Evolutionary conservation across 2,329 filamentous ascomycete genomes (phyloP).

Genomic region (Drechmeria coniospora): DNA sequence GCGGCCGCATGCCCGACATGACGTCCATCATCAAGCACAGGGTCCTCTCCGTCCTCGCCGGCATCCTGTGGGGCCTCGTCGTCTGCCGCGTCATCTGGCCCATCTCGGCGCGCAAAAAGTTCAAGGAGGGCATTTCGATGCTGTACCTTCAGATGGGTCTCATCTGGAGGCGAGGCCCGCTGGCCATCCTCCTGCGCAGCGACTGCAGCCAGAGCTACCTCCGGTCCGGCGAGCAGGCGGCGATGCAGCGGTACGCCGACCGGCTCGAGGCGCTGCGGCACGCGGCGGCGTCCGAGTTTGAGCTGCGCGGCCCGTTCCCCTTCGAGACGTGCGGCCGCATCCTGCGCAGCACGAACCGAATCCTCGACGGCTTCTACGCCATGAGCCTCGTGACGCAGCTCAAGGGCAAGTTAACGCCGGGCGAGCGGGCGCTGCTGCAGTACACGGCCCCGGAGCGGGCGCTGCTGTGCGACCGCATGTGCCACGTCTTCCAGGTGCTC

Average conservation of each 20-base stretch:
- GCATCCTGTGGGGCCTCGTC: slow-evolving; percentile 76
- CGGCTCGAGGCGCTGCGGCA: slow-evolving; percentile 55
- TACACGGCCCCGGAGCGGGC: slow-evolving; percentile 66
- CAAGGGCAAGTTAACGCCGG: slow-evolving; percentile 54
- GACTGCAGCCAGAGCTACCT: slow-evolving; percentile 51
- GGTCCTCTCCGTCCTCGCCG: slow-evolving; percentile 64
- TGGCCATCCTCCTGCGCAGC: slow-evolving; percentile 54
- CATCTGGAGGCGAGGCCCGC: slow-evolving; percentile 80
- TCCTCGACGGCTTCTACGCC: slow-evolving; percentile 79
- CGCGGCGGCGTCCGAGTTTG: slow-evolving; percentile 63
- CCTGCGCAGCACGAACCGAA: slow-evolving; percentile 57
- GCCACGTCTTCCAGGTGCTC: slow-evolving; percentile 66
- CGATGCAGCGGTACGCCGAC: slow-evolving; percentile 58
- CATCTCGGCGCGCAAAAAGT: slow-evolving; percentile 67
- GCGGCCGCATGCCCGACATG: slow-evolving; percentile 64
- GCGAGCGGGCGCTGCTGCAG: slow-evolving; percentile 60
- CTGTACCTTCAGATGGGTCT: slow-evolving; percentile 83
- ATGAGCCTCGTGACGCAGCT: slow-evolving; percentile 83
- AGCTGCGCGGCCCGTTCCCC: slow-evolving; percentile 69
- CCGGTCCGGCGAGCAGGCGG: slow-evolving; percentile 66
- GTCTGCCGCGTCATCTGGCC: slow-evolving; percentile 80
- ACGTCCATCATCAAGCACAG: slow-evolving; percentile 71
- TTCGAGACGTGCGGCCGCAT: slow-evolving; percentile 52
- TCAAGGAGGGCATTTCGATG: slow-evolving; percentile 70
- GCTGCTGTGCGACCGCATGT: slow-evolving; percentile 68